Base-by-base conservation (phyloP, 805 yeast species). In the Saccharomyces cerevisiae region DNA sequence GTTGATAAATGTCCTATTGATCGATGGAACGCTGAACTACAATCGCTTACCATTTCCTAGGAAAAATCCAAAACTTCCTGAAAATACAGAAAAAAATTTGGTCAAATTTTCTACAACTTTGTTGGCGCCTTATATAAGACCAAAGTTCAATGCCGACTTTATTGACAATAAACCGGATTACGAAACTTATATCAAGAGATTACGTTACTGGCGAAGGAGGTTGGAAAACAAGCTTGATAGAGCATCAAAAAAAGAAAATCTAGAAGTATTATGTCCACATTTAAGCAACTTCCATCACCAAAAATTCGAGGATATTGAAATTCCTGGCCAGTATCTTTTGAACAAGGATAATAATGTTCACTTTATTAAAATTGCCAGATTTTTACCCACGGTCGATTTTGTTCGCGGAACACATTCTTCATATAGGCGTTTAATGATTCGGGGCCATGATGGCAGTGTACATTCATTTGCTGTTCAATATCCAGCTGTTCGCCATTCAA, bases 231-330 rank as follows among this genome's bases (percentile, higher is more conserved):
- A 88, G 66, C 77, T 94, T 56, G 98, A 94, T 68, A 79, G 96
- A 59, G 79, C 95, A 55, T 85, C 89, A 54, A 80, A 84, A 29
- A 81, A 82, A 61, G 87, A 90, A 50, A 87, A 90, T 61, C 72
- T 94, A 58, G 99, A 94, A 71, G 83, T 90, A 54, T 77, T 94
- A 58, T 90, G 97, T 64, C 97, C 98, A 14, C 98, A 92, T 62
- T 76, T 94, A 69, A 86, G 96, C 67, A 97, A 91, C 67, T 94
- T 95, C 81, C 99, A 94, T 71, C 96, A 94, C 69, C 98, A 94
- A 69, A 92, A 90, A 71, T 94, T 94, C 67, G 99, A 94, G 69
- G 99, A 94, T 50, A 89, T 94, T 55, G 99, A 94, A 69, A 84
- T 94, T 55, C 99, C 99, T 0, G 99, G 99, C 1, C 99, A 94